phyloP scores from a whole-genome alignment of 129 eudicot species.

The Arctium lappa region DNA sequence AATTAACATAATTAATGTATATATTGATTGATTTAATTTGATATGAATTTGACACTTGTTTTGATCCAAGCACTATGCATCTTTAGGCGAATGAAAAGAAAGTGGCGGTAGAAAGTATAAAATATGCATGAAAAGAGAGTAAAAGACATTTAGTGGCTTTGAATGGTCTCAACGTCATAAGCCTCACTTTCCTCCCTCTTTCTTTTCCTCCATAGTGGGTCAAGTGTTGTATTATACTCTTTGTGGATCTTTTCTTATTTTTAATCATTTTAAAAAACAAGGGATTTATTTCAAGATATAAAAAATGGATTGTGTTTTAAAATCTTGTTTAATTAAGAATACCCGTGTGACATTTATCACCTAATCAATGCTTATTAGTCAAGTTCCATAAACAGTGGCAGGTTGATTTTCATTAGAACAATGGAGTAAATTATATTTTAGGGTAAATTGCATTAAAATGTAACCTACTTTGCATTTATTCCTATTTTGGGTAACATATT shows the following conservation, averaged over 20 bases:
- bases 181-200: slow-evolving; percentile 25
- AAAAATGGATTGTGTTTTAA: slow-evolving; percentile 3
- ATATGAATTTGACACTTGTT: no score
- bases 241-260: background rate
- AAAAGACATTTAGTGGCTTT: slow-evolving; percentile 24
- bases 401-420: background rate
- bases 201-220: slow-evolving; percentile 11
- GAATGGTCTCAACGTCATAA: slow-evolving; percentile 47
- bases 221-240: slow-evolving; percentile 4
- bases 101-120: background rate
- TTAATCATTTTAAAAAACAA: background rate
- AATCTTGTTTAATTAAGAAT: background rate
- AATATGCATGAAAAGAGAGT: background rate
- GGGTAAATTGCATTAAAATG: no score
- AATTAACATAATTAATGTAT: no score
- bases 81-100: background rate
- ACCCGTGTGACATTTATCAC: background rate
- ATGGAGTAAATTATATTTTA: no score
- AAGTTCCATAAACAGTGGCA: background rate
- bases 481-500: no score
- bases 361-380: background rate
- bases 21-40: no score
- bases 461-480: no score
- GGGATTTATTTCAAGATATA: slow-evolving; percentile 1
- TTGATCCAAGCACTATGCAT: no score